These are phyloP conservation scores for Tarenaya hassleriana DNA, from an alignment of 345 rosid species.

Conservation along the genomic window DNA sequence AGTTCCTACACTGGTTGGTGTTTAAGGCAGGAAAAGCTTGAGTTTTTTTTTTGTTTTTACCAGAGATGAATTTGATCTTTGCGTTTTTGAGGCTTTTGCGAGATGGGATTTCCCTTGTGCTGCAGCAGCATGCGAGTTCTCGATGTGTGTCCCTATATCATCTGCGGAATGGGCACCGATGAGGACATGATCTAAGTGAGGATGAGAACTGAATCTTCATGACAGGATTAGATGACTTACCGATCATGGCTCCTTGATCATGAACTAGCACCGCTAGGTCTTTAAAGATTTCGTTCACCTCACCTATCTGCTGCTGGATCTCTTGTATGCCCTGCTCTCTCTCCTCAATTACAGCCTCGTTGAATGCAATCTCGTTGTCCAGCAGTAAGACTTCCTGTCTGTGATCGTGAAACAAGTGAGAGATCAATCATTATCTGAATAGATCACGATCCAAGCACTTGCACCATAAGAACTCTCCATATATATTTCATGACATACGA, in stretches of 20 bases:
- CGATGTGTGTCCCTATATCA: constrained; percentile 82
- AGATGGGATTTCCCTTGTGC: constrained; percentile 77
- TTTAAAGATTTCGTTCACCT: constrained; percentile 90
- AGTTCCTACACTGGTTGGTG: background rate
- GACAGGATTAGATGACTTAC: constrained; percentile 24
- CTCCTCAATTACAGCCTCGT: constrained; percentile 92
- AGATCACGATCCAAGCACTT: too few species aligned
- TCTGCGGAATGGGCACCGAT: constrained; percentile 34
- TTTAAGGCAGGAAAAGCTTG: background rate
- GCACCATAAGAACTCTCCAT: too few species aligned
- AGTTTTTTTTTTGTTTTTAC: constrained; percentile 45
- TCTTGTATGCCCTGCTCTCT: constrained; percentile 93
- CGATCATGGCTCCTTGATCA: constrained; percentile 90
- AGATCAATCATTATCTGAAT: background rate
- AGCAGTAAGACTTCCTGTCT: constrained; percentile 80
- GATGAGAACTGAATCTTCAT: background rate
- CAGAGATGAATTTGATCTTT: constrained; percentile 94
- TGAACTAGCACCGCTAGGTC: constrained; percentile 95
- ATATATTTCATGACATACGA: too few species aligned
- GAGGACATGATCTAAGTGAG: background rate
- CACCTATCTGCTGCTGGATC: constrained; percentile 86
- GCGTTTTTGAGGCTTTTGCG: constrained; percentile 81
- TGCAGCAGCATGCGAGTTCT: constrained; percentile 77
- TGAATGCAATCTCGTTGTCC: constrained; percentile 89
- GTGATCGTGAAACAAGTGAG: constrained; percentile 23